Evolutionary conservation across 805 yeast genomes (phyloP), one percentile per base, ranked within the genome.

Genomic region (Metschnikowia similis): DNA sequence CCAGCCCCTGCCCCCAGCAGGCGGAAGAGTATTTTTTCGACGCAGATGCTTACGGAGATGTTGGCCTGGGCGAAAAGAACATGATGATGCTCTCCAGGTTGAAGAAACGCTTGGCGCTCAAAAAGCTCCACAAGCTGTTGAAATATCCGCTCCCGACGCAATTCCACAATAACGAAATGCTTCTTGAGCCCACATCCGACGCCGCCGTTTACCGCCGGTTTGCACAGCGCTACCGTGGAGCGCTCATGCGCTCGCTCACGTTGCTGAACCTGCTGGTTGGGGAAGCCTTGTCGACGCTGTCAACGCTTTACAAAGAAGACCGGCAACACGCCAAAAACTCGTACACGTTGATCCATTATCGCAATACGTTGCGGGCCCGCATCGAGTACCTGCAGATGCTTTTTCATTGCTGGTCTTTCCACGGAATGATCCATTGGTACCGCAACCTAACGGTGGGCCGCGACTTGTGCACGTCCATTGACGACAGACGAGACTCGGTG

Each of bases 391-490:
- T 63, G 41, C 78, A 73, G 53, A 35, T 70, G 16, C 59, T 71
- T 17, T 57, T 73, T 4, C 76, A 71, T 47, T 68, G 68, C 44
- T 73, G 77, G 77, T 69, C 75, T 17, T 71, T 71, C 54, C 58
- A 64, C 48, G 69, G 66, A 2, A 61, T 71, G 69, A 56, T 66
- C 13, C 64, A 67, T 41, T 73, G 78, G 78, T 66, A 50, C 55
- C 59, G 75, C 35, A 59, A 60, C 41, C 58, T 73, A 38, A 49
- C 48, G 16, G 66, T 65, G 21, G 77, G 74, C 10, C 61, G 62
- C 21, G 76, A 72, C 50, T 63, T 73, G 47, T 60, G 68, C 43
- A 35, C 45, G 17, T 67, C 69, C 7, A 45, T 67, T 36, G 76
- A 71, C 44, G 47, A 40, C 14, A 56, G 73, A 41, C 45, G 40